Percentiles rank a stretch among this genome's conserved stretches.
Evolutionary conservation across 148 eudicot genomes (phyloP).

Genomic region (Chenopodium quinoa): DNA sequence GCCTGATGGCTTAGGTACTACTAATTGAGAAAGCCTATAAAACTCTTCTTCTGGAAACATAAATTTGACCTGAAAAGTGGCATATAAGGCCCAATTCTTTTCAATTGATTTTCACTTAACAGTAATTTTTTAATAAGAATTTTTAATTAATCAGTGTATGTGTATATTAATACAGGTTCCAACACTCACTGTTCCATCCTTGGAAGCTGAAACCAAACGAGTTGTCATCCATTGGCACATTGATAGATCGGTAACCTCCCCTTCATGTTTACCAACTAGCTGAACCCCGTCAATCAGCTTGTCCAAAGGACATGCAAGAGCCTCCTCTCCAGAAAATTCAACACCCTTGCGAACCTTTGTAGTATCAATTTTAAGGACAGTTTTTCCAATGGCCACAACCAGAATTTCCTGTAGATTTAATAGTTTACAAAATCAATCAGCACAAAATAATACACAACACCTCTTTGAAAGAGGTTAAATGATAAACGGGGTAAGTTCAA

Average conservation of each 20-base stretch:
- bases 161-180: neutral
- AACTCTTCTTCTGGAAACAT: neutral
- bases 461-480: neutral
- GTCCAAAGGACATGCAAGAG: slow-evolving; percentile 68
- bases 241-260: slow-evolving; percentile 91
- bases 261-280: slow-evolving; percentile 91
- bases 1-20: neutral
- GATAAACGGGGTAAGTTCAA: neutral
- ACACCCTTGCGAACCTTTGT: slow-evolving; percentile 80
- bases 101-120: too few species aligned
- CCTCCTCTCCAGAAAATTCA: slow-evolving; percentile 70
- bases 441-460: neutral
- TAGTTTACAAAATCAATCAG: neutral
- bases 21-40: neutral
- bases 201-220: slow-evolving; percentile 90
- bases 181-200: slow-evolving; percentile 85
- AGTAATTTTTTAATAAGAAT: too few species aligned
- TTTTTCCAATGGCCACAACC: slow-evolving; percentile 80
- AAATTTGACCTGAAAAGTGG: neutral
- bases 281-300: slow-evolving; percentile 85
- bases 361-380: slow-evolving; percentile 71
- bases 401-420: slow-evolving; percentile 65
- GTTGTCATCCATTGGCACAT: slow-evolving; percentile 99
- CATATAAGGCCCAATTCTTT: neutral
- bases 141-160: too few species aligned